A percentile compares a stretch with the other conserved stretches of the same genome.
These are phyloP conservation scores for Taxillus chinensis DNA, from an alignment of 164 flowering plant genomes.

Conservation along the genomic window DNA sequence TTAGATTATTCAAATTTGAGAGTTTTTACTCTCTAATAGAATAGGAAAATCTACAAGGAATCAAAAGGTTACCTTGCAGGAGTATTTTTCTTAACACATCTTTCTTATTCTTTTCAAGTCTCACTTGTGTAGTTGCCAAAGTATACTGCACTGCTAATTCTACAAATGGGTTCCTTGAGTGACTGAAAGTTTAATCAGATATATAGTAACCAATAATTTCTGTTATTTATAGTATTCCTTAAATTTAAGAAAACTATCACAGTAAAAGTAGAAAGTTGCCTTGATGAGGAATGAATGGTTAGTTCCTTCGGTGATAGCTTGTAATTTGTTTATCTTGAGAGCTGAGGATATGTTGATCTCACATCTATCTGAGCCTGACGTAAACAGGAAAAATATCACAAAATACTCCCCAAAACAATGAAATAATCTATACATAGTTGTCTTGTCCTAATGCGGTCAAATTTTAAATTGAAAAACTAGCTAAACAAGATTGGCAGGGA, in stretches of 20 bases:
- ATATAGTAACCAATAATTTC: neutral
- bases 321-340: slow-evolving; percentile 64
- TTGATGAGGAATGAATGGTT: slow-evolving; percentile 52
- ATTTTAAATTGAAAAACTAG: too few relatives aligned
- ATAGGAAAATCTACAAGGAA: slow-evolving; percentile 6
- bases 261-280: slow-evolving; percentile 35
- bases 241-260: too few relatives aligned
- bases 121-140: slow-evolving; percentile 69
- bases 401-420: neutral
- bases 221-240: too few relatives aligned
- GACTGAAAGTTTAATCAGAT: slow-evolving; percentile 36
- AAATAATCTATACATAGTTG: neutral
- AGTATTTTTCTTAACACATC: slow-evolving; percentile 49
- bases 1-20: slow-evolving; percentile 11
- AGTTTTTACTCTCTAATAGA: neutral
- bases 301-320: slow-evolving; percentile 63
- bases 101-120: slow-evolving; percentile 41
- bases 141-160: slow-evolving; percentile 82
- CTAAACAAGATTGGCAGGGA: too few relatives aligned
- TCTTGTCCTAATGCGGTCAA: too few relatives aligned
- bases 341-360: slow-evolving; percentile 89
- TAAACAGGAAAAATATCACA: slow-evolving; percentile 7
- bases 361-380: slow-evolving; percentile 86
- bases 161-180: slow-evolving; percentile 77
- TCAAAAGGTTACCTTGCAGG: slow-evolving; percentile 53